Evolutionary conservation across 139 green algal species (phyloP).

Genomic region (Pleodorina starrii): DNA sequence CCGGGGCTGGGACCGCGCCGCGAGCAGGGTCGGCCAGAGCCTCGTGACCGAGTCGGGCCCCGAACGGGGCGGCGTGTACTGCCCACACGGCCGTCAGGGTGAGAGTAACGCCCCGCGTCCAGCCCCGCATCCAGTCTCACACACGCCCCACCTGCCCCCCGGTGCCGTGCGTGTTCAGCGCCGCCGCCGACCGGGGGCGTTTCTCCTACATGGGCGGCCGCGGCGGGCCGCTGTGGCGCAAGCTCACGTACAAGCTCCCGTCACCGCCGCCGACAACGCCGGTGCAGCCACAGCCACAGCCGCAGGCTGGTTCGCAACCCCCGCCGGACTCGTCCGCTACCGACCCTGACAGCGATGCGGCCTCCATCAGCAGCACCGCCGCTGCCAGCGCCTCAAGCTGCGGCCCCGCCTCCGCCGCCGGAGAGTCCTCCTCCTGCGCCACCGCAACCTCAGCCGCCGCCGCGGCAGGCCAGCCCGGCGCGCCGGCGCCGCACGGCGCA

Average conservation of each 20-base stretch:
- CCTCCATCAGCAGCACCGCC: conserved; percentile 2
- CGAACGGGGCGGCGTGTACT: no score
- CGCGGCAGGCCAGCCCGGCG: not conserved
- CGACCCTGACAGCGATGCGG: not conserved
- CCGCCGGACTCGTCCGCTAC: not conserved
- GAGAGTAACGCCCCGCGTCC: no score
- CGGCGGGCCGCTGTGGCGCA: conserved; percentile 85
- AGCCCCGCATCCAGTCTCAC: no score
- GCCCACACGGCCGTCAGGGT: no score
- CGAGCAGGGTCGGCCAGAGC: no score
- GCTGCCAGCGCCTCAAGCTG: conserved; percentile 18
- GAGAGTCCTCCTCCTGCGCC: not conserved
- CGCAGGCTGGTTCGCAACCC: not conserved
- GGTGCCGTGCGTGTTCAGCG: conserved; percentile 47
- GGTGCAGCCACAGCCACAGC: not conserved
- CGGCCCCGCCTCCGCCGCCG: not conserved
- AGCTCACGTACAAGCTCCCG: conserved; percentile 81
- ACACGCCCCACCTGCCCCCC: not conserved
- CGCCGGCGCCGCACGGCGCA: not conserved
- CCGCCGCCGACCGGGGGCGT: conserved; percentile 79
- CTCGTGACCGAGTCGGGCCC: no score
- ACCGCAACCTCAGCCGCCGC: not conserved
- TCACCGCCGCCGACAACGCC: not conserved
- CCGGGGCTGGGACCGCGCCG: no score
- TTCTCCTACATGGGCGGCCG: conserved; percentile 95